phyloP scores from a whole-genome alignment of 192 early-diverging fungal species.

The Coemansia sp. region DNA sequence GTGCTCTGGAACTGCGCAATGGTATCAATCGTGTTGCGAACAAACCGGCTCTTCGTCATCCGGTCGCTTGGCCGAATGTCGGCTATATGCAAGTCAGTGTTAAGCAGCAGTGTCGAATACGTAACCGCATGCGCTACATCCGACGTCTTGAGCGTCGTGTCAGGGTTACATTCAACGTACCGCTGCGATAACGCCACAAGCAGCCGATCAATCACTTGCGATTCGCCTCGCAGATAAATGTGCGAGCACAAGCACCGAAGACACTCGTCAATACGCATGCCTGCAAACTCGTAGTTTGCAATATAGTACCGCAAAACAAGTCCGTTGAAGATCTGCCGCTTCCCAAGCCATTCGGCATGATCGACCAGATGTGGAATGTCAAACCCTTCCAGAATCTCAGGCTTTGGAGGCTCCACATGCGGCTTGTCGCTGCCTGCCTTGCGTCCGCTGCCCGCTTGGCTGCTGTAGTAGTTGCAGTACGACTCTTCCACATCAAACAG shows the following conservation, averaged over 20 bases:
- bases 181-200: slow-evolving; percentile 79
- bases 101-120: slow-evolving; percentile 84
- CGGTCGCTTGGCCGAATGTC: slow-evolving; percentile 62
- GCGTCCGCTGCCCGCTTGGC: not conserved
- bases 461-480: slow-evolving; percentile 29
- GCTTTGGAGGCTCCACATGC: slow-evolving; percentile 22
- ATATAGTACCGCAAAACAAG: slow-evolving; percentile 70
- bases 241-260: slow-evolving; percentile 79
- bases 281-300: slow-evolving; percentile 73
- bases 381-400: slow-evolving; percentile 37
- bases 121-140: slow-evolving; percentile 87
- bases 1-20: slow-evolving; percentile 50
- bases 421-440: slow-evolving; percentile 4
- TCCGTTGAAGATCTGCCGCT: slow-evolving; percentile 60
- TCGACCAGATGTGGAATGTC: slow-evolving; percentile 34
- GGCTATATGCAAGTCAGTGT: slow-evolving; percentile 93
- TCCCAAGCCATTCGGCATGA: slow-evolving; percentile 55
- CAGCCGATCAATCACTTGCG: slow-evolving; percentile 91
- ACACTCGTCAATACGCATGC: slow-evolving; percentile 71
- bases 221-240: slow-evolving; percentile 84
- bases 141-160: slow-evolving; percentile 45
- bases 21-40: slow-evolving; percentile 69
- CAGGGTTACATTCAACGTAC: slow-evolving; percentile 82
- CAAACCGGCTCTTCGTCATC: slow-evolving; percentile 75
- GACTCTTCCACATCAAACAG: slow-evolving; percentile 47